These are phyloP conservation scores for Cymbidium sinense DNA, from an alignment of 106 monocot species.

Conservation along the genomic window DNA sequence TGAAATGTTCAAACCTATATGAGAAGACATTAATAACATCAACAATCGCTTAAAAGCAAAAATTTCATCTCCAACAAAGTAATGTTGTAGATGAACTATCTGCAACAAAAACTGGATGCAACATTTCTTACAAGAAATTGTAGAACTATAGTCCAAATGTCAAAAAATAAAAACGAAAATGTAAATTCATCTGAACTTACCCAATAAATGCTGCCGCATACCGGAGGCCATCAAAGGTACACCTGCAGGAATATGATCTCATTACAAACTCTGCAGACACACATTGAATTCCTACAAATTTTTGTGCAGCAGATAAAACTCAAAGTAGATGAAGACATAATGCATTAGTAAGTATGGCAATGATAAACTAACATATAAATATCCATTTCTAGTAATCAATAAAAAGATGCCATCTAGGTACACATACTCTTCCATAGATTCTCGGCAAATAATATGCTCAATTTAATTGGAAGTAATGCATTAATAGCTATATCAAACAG, in stretches of 20 bases:
- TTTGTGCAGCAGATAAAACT: too few species aligned
- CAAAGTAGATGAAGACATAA: too few species aligned
- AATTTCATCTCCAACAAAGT: neutral
- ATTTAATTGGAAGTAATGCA: too few species aligned
- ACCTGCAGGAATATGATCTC: conserved; percentile 41
- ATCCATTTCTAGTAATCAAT: too few species aligned
- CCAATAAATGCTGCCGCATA: conserved; percentile 97
- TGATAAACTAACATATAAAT: too few species aligned
- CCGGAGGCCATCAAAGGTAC: conserved; percentile 93
- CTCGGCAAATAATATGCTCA: too few species aligned
- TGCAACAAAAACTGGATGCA: neutral
- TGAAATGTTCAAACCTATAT: conserved; percentile 85
- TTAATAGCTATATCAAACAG: too few species aligned
- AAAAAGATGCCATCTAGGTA: too few species aligned
- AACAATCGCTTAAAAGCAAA: neutral
- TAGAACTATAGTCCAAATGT: neutral
- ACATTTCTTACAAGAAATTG: neutral
- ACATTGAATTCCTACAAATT: too few species aligned
- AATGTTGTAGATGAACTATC: neutral
- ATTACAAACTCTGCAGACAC: neutral
- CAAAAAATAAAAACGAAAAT: too few species aligned
- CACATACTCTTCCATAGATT: too few species aligned
- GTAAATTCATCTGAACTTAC: conserved; percentile 29
- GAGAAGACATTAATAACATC: neutral
- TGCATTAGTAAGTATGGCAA: too few species aligned